Conservation (phyloP, 306 rosid genomes). For the Hippophae rhamnoides region DNA sequence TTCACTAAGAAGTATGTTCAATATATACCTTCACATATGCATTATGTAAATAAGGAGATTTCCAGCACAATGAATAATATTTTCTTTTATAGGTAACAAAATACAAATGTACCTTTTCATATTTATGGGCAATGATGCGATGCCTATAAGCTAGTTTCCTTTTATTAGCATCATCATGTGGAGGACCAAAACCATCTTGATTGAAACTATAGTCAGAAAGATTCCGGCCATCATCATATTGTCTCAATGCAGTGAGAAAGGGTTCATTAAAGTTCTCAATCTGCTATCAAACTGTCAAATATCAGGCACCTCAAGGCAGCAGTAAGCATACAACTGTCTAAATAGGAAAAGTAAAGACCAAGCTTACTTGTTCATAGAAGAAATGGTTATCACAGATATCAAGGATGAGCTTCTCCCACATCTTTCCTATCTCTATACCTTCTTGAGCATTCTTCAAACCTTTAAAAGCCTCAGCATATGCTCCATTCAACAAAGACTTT, state of each 20-base stretch:
- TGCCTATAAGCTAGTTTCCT: conserved; percentile 85
- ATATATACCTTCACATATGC: not conserved
- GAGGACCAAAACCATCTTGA: conserved; percentile 56
- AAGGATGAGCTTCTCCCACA: conserved; percentile 81
- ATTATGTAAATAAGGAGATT: not conserved
- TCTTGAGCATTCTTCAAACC: conserved; percentile 62
- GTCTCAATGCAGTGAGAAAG: conserved; percentile 48
- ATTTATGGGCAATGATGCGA: conserved; percentile 52
- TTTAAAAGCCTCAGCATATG: conserved; percentile 54
- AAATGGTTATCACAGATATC: conserved; percentile 67
- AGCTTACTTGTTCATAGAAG: conserved; percentile 71
- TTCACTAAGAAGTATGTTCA: not conserved
- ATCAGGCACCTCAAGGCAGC: not conserved
- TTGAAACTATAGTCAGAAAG: conserved; percentile 69
- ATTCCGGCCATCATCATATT: conserved; percentile 70
- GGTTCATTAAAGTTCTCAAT: conserved; percentile 73
- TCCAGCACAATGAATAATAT: no score
- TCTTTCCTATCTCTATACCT: conserved; percentile 69
- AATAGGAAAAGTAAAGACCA: conserved; percentile 12
- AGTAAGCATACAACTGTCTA: not conserved
- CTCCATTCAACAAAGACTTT: conserved; percentile 69
- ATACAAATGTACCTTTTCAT: conserved; percentile 39
- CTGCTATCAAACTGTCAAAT: conserved; percentile 33
- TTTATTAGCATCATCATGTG: conserved; percentile 51
- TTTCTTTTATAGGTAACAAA: not conserved